Base-by-base conservation (phyloP, 345 rosid species). In the Pelargonium nanum region DNA sequence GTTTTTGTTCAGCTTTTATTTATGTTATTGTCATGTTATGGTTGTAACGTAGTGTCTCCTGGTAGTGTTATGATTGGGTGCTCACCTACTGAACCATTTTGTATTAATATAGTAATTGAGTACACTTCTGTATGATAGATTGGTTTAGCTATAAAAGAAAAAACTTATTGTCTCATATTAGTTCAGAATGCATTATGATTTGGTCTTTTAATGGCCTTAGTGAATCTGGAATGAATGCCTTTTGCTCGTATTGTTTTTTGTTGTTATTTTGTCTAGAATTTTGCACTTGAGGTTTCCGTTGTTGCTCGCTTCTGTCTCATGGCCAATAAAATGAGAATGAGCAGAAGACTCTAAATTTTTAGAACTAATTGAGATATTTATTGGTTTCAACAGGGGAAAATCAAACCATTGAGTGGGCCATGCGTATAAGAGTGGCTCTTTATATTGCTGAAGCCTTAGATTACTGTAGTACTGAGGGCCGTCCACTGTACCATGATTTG, bases 371-470 rank as follows among this genome's bases (percentile, higher is more conserved):
- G 52, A 32, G 44, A 22, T 59, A 19, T 63, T 62, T 68, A 24
- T 50, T 59, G 58, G 53, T 68, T 25, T 67, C 63, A 16, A 53
- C 89, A 94, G 99, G 86, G 89, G 97, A 94, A 72, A 94, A 73
- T 70, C 97, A 90, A 81, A 90, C 97, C 19, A 84, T 90, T 16
- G 93, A 82, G 63, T 90, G 99, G 97, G 89, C 95, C 15, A 83
- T 94, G 95, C 90, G 96, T 63, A 77, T 94, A 65, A 78, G 96
- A 78, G 99, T 90, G 60, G 96, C 95, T 63, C 79, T 70, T 65
- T 83, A 77, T 80, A 86, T 90, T 22, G 96, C 97, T 25, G 96
- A 87, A 78, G 97, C 96, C 67, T 81, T 90, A 67, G 93, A 90
- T 77, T 88, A 88, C 78, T 90, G 89, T 77, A 79, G 82, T 60